Percentiles rank a stretch among this genome's conserved stretches.
These are phyloP conservation scores for Fusarium gaditjirri DNA, from an alignment of 2,329 filamentous ascomycete genomes.

Conservation along the genomic window DNA sequence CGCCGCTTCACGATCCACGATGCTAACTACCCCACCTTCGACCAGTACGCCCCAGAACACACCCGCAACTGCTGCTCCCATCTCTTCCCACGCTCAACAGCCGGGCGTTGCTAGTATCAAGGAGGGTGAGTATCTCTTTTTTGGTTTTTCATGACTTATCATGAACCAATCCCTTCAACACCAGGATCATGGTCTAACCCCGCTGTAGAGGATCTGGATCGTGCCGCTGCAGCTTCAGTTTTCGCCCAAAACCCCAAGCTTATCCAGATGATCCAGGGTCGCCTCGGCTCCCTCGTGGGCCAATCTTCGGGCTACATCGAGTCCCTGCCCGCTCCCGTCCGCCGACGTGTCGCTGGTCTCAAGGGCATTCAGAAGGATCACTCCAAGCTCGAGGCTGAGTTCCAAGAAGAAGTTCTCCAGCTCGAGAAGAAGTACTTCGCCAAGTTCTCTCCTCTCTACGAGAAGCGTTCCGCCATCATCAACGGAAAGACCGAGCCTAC, in stretches of 20 bases:
- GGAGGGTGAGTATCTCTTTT: slow-evolving; percentile 76
- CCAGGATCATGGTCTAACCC: slow-evolving; percentile 32
- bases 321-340: slow-evolving; percentile 88
- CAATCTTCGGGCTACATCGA: slow-evolving; percentile 98
- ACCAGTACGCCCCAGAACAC: slow-evolving; percentile 97
- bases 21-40: slow-evolving; percentile 60
- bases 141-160: not conserved
- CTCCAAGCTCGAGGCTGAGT: slow-evolving; percentile 96
- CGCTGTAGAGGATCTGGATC: slow-evolving; percentile 84
- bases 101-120: slow-evolving; percentile 95
- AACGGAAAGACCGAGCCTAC: slow-evolving; percentile 89
- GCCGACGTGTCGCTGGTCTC: slow-evolving; percentile 91
- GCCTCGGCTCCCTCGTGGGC: slow-evolving; percentile 91
- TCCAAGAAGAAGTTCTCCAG: slow-evolving; percentile 97
- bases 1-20: slow-evolving; percentile 37
- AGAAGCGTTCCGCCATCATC: slow-evolving; percentile 93
- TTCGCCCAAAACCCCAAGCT: slow-evolving; percentile 96
- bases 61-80: slow-evolving; percentile 92
- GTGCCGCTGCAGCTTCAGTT: slow-evolving; percentile 85
- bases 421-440: slow-evolving; percentile 99
- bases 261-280: slow-evolving; percentile 97
- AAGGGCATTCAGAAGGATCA: slow-evolving; percentile 99
- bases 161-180: slow-evolving; percentile 10
- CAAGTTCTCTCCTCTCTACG: slow-evolving; percentile 97
- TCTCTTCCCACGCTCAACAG: slow-evolving; percentile 96